phyloP scores from a whole-genome alignment of 2,329 filamentous ascomycete species.

The Colletotrichum sublineola region DNA sequence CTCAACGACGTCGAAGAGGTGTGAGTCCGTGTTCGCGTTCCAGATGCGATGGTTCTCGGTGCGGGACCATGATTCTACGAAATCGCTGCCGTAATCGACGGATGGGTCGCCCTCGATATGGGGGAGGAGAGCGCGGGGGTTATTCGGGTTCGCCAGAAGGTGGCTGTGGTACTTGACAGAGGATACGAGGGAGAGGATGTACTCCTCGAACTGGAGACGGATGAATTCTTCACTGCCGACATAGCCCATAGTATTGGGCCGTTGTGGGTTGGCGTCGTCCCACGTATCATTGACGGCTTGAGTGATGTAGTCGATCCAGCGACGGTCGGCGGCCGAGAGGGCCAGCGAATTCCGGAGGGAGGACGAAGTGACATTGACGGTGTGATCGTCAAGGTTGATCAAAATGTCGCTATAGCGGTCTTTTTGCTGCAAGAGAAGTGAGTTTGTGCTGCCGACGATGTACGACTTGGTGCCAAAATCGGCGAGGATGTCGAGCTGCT shows the following conservation, averaged over 20 bases:
- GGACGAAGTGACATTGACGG: constrained; percentile 84
- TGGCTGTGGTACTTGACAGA: constrained; percentile 90
- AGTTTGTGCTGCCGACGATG: constrained; percentile 97
- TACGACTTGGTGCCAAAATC: constrained; percentile 97
- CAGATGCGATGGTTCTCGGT: constrained; percentile 96
- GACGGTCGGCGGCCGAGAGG: constrained; percentile 87
- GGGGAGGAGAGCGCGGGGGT: constrained; percentile 72
- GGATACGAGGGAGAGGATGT: constrained; percentile 88
- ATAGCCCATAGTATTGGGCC: constrained; percentile 95
- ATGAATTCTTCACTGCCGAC: constrained; percentile 98
- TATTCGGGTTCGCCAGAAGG: constrained; percentile 64
- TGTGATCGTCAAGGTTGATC: constrained; percentile 93
- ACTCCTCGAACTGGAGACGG: constrained; percentile 95
- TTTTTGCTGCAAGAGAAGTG: constrained; percentile 90
- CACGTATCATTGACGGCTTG: constrained; percentile 96
- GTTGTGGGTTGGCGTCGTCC: constrained; percentile 90
- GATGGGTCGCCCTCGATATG: constrained; percentile 87
- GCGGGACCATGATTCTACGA: constrained; percentile 86
- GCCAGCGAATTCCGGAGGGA: constrained; percentile 81
- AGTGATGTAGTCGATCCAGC: constrained; percentile 97
- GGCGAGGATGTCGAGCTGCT: constrained; percentile 93
- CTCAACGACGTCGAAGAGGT: constrained; percentile 94
- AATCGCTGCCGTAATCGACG: constrained; percentile 85
- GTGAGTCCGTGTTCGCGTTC: constrained; percentile 82
- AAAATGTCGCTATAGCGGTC: constrained; percentile 97